Conservation (phyloP, 768 basidiomycete genomes). For the Crassisporium funariophilum region DNA sequence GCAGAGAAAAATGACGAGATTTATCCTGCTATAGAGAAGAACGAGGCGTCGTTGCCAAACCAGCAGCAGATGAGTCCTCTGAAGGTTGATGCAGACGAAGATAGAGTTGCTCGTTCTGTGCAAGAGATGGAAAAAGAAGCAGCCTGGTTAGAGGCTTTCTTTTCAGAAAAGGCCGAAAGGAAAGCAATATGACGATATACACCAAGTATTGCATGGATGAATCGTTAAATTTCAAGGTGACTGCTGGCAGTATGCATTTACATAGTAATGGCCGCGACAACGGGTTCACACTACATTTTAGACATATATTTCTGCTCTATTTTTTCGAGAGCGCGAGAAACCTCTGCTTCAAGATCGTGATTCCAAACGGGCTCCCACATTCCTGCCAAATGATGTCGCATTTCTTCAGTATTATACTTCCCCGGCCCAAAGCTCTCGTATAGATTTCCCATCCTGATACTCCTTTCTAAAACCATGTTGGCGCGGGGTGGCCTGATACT, state of each 20-base stretch:
- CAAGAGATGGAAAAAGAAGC: constrained; percentile 86
- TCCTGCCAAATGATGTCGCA: constrained; percentile 35
- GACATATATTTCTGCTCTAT: constrained; percentile 2
- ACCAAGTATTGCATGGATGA: too few species aligned
- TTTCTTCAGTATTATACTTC: constrained; percentile 30
- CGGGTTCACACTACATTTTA: too few species aligned
- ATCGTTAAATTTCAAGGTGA: too few species aligned
- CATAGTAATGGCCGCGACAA: too few species aligned
- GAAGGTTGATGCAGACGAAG: constrained; percentile 71
- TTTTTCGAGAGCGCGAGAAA: constrained; percentile 32
- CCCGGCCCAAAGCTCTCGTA: constrained; percentile 43
- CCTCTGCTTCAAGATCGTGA: constrained; percentile 45
- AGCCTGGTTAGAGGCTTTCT: constrained; percentile 62
- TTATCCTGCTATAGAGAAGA: constrained; percentile 75
- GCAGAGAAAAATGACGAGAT: constrained; percentile 66
- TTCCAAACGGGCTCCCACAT: constrained; percentile 54
- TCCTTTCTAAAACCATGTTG: constrained; percentile 48
- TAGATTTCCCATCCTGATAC: constrained; percentile 41
- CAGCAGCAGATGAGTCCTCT: constrained; percentile 43
- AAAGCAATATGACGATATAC: too few species aligned
- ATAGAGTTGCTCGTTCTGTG: constrained; percentile 57
- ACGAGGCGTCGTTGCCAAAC: constrained; percentile 52
- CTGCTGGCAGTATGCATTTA: too few species aligned
- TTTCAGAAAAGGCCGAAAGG: too few species aligned
- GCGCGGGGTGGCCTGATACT: constrained; percentile 46